Evolutionary conservation across 805 yeast species (phyloP), one percentile per base, ranked within the genome.

Genomic region (Cyberlindnera saturnus): DNA sequence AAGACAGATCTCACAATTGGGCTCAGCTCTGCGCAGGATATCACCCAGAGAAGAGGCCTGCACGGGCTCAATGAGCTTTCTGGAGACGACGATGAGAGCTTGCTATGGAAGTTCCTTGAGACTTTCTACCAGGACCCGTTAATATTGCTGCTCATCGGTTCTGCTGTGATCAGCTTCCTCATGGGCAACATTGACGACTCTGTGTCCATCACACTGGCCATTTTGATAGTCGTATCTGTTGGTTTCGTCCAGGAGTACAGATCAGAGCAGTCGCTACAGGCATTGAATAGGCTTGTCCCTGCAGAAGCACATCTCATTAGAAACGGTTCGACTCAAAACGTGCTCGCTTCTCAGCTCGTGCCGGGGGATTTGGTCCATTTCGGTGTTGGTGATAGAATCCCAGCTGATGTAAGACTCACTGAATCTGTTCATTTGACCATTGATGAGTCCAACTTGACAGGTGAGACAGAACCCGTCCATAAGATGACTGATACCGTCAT

Each of bases 111-210:
- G 62, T 93, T 93, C 55, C 40, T 88, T 9, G 71, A 82, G 46
- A 87, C 82, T 43, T 93, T 93, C 58, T 81, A 86, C 56, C 90
- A 86, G 53, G 96, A 93, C 65, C 97, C 96, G 19, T 72, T 93
- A 66, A 91, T 93, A 51, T 69, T 93, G 52, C 69, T 93, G 45
- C 73, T 93, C 55, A 86, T 90, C 34, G 97, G 93, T 0, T 88
- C 97, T 0, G 97, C 99, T 0, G 76, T 75, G 2, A 73, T 93
- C 31, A 82, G 95, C 49, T 86, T 91, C 52, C 64, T 86, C 55
- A 87, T 93, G 95, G 96, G 96, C n/a, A 93, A 93, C 65, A 79
- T 80, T 29, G 97, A 93, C 61, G 99, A 93, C 63, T 96, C 98
- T 2, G 69, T 93, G n/a, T 82, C 93, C 52, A 93, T 93, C 53